These are phyloP conservation scores for Apium graveolens DNA, from an alignment of 129 eudicot species.

Conservation along the genomic window DNA sequence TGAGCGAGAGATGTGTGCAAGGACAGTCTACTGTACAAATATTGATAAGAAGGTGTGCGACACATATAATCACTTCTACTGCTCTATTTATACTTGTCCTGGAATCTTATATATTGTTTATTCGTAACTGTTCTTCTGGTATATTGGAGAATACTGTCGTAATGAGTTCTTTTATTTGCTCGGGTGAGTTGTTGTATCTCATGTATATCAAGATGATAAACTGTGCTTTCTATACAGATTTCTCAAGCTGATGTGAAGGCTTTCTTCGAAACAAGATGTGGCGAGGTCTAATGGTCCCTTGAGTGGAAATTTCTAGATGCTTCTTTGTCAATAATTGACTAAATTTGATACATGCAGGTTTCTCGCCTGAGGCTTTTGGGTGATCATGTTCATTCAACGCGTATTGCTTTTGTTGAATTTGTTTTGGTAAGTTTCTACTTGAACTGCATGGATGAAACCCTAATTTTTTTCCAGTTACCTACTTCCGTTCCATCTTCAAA, in stretches of 20 bases:
- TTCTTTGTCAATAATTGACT: constrained; percentile 11
- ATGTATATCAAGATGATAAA: neutral
- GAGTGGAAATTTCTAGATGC: constrained; percentile 15
- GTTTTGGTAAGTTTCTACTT: constrained; percentile 48
- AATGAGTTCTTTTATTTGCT: neutral
- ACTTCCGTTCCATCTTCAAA: neutral
- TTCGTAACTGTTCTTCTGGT: neutral
- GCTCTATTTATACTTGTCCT: neutral
- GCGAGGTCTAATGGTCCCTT: constrained; percentile 50
- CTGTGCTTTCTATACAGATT: constrained; percentile 41
- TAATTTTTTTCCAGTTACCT: neutral
- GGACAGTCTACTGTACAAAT: constrained; percentile 98
- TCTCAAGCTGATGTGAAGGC: constrained; percentile 76
- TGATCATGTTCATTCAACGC: constrained; percentile 81
- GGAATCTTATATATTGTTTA: neutral
- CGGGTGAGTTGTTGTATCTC: neutral
- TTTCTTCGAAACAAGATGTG: constrained; percentile 82
- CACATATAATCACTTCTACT: neutral
- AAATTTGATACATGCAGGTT: constrained; percentile 44
- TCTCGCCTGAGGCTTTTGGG: constrained; percentile 94
- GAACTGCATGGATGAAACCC: neutral
- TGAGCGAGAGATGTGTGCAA: constrained; percentile 85
- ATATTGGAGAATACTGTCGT: neutral
- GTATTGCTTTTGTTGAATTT: constrained; percentile 95
- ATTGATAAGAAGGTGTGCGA: constrained; percentile 77